Percentiles rank a stretch among this genome's conserved stretches.
Conservation (phyloP, 179 eudicot genomes). For the Gypsophila paniculata region DNA sequence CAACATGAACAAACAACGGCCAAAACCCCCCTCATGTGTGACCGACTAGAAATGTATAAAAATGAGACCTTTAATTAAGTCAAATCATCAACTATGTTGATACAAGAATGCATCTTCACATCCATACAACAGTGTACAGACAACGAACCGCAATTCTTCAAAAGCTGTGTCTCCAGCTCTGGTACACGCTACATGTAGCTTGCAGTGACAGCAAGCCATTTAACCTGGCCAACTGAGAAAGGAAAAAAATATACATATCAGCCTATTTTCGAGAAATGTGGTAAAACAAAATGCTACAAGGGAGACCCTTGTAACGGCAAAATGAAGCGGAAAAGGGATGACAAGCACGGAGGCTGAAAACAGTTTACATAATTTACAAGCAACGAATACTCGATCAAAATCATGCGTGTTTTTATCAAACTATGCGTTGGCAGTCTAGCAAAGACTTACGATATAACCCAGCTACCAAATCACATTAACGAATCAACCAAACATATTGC, state of each 20-base stretch:
- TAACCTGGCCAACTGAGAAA: not conserved
- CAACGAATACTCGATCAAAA: no score
- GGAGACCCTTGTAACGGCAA: not conserved
- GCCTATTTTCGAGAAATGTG: not conserved
- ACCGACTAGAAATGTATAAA: conserved; percentile 15
- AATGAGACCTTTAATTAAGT: not conserved
- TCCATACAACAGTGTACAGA: conserved; percentile 1
- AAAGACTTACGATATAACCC: no score
- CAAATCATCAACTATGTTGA: not conserved
- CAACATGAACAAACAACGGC: conserved; percentile 7
- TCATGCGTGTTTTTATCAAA: no score
- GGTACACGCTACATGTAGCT: not conserved
- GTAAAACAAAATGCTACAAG: not conserved
- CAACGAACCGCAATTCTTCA: not conserved
- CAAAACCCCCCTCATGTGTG: not conserved
- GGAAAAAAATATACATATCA: not conserved
- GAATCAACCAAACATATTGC: no score
- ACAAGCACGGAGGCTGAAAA: not conserved
- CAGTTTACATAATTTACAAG: no score
- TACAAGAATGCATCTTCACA: not conserved
- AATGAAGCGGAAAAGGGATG: not conserved
- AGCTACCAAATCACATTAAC: no score
- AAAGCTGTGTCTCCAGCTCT: not conserved
- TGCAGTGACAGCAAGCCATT: not conserved
- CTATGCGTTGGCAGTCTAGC: no score